Evolutionary conservation across 2,329 filamentous ascomycete genomes (phyloP).

Genomic region (Epichloe gansuensis): DNA sequence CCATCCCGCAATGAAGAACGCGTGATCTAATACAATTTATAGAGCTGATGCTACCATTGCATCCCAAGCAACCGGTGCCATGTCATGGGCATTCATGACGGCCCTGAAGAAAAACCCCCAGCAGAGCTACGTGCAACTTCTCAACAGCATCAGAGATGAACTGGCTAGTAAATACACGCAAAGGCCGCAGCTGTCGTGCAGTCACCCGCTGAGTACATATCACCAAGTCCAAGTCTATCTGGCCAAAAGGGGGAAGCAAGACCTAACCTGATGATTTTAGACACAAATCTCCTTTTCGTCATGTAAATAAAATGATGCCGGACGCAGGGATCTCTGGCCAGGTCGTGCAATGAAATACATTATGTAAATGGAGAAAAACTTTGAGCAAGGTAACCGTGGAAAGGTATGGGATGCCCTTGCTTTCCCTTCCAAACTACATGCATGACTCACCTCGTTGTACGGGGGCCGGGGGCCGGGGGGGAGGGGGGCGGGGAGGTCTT

Average conservation of each 20-base stretch:
- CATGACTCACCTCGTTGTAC: background rate
- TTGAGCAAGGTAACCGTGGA: background rate
- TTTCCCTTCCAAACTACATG: background rate
- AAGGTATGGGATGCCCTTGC: background rate
- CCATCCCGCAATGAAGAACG: background rate
- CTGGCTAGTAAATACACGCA: conserved; percentile 77
- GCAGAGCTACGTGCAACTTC: conserved; percentile 91
- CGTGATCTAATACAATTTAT: conserved; percentile 4
- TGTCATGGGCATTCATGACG: conserved; percentile 95
- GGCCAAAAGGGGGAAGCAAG: conserved; percentile 7
- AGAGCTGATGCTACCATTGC: conserved; percentile 88
- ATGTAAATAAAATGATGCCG: conserved; percentile 30
- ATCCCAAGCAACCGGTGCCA: conserved; percentile 85
- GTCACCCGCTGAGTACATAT: conserved; percentile 79
- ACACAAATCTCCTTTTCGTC: conserved; percentile 50
- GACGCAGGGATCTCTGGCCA: background rate
- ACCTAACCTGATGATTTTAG: conserved; percentile 15
- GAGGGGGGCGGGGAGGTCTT: background rate
- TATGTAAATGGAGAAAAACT: background rate
- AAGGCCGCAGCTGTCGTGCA: conserved; percentile 94
- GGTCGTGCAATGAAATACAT: background rate
- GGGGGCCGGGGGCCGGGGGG: too few relatives aligned
- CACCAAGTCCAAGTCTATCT: conserved; percentile 1
- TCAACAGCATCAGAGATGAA: conserved; percentile 94
- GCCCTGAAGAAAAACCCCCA: conserved; percentile 88